Evolutionary conservation across 2,329 filamentous ascomycete genomes (phyloP).

Genomic region (Cercospora nicotianae): DNA sequence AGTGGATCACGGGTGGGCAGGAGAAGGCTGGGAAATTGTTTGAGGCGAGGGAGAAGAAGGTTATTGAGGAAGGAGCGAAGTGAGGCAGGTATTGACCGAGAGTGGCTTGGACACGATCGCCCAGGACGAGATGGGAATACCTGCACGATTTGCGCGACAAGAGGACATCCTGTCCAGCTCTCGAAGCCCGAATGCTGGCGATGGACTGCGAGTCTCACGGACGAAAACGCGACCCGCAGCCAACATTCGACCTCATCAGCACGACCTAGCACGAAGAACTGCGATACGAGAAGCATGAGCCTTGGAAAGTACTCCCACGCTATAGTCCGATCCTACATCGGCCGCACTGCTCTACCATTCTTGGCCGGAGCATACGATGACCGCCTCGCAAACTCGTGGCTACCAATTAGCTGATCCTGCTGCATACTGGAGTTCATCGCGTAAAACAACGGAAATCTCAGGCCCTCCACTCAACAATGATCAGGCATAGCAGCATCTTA

Average conservation of each 20-base stretch:
- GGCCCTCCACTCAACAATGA: not conserved
- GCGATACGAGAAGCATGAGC: not conserved
- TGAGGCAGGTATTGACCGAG: not conserved
- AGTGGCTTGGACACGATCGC: too few species aligned
- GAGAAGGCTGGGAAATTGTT: constrained; percentile 33
- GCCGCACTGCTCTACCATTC: too few species aligned
- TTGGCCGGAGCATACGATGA: not conserved
- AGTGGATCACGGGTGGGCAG: constrained; percentile 34
- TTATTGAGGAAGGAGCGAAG: constrained; percentile 15
- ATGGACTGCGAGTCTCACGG: not conserved
- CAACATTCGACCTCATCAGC: not conserved
- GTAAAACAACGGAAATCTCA: too few species aligned
- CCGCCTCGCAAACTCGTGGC: too few species aligned
- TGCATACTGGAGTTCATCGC: too few species aligned
- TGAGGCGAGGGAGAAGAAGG: constrained; percentile 32
- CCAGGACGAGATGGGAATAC: not conserved
- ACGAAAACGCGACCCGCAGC: not conserved
- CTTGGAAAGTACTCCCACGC: not conserved
- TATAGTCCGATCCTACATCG: not conserved
- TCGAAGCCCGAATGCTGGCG: not conserved
- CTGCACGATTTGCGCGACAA: not conserved
- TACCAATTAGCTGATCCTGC: too few species aligned
- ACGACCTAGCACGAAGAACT: not conserved
- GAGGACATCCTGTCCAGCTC: not conserved
- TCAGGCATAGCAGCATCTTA: not conserved